These are phyloP conservation scores for Pseudogymnoascus sp. DNA, from an alignment of 2,329 filamentous ascomycete genomes.

Conservation along the genomic window DNA sequence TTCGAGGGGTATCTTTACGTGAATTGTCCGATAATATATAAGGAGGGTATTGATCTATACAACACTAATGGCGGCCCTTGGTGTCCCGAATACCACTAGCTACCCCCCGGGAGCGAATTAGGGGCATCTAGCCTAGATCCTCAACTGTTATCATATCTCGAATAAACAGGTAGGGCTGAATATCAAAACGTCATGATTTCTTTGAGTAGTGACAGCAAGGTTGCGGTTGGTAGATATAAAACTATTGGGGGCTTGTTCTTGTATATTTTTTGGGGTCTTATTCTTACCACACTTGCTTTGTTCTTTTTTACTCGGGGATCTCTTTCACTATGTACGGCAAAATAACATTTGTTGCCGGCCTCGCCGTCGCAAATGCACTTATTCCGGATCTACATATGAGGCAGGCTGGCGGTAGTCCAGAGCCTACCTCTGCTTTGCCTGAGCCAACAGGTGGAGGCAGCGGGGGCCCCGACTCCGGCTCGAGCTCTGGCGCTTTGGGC, in stretches of 20 bases:
- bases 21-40: not conserved
- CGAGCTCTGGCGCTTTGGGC: not conserved
- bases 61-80: not conserved
- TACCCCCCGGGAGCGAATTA: not conserved
- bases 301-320: not conserved
- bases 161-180: not conserved
- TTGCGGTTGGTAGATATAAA: not conserved
- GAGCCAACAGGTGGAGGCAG: not conserved
- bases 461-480: not conserved
- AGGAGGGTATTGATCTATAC: not conserved
- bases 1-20: not conserved
- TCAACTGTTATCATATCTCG: not conserved
- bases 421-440: not conserved
- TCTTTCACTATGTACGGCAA: slow-evolving; percentile 3
- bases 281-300: not conserved
- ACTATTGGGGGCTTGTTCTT: not conserved
- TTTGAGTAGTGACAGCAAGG: not conserved
- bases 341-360: not conserved
- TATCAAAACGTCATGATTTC: not conserved
- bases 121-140: not conserved
- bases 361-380: slow-evolving; percentile 1
- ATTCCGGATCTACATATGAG: not conserved
- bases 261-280: not conserved
- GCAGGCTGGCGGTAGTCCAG: not conserved
- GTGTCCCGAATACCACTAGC: not conserved